Conservation (phyloP, 331 rosid genomes). For the Arachis monticola region DNA sequence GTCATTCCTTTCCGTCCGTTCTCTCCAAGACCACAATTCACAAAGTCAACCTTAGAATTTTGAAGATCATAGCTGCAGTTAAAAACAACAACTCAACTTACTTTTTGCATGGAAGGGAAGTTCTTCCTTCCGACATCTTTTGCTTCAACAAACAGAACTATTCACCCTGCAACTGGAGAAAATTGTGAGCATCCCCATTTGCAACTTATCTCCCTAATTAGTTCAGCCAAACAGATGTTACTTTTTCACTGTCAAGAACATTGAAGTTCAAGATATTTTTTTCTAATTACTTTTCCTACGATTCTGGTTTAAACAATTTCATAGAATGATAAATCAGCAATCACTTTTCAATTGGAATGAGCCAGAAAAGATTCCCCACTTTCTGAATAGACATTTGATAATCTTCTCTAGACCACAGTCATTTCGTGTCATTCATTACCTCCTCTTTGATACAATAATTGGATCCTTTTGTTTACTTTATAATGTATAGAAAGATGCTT, state of each 20-base stretch:
- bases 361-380: slow-evolving; percentile 6
- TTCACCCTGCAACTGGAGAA: slow-evolving; percentile 6
- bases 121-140: not conserved
- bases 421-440: slow-evolving; percentile 25
- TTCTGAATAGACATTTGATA: slow-evolving; percentile 12
- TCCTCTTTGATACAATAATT: slow-evolving; percentile 28
- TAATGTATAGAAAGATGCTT: not conserved
- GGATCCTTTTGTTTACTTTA: slow-evolving; percentile 16
- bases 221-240: not conserved
- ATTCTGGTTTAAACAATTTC: slow-evolving; percentile 11
- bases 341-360: not conserved
- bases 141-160: not conserved
- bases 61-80: not conserved
- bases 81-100: not conserved
- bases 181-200: not conserved
- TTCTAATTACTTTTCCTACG: not conserved
- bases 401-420: not conserved
- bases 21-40: too few species aligned
- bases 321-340: not conserved
- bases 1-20: too few species aligned
- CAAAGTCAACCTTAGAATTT: not conserved
- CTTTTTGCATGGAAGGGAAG: not conserved
- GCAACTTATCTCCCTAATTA: slow-evolving; percentile 9
- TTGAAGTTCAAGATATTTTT: not conserved
- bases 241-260: not conserved